Base-by-base conservation (phyloP, 2,329 filamentous ascomycete genomes). In the Botrytis galanthina region DNA sequence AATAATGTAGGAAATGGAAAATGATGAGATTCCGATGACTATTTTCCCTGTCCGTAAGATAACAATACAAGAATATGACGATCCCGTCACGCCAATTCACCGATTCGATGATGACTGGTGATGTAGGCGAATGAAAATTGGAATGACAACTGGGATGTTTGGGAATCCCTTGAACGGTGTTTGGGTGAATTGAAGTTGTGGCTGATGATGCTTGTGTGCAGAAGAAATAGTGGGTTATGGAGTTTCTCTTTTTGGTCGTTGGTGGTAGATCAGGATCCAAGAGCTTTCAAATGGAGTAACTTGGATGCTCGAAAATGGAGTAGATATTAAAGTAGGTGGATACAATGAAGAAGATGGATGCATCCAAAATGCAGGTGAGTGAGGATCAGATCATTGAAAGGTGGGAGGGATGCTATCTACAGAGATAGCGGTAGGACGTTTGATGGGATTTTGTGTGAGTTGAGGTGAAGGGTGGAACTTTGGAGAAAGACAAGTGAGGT, bases 61-160 rank as follows among this genome's bases (percentile, higher is more conserved):
- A 42, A 29, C 37, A 32, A 48, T 37, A 51, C 29, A 12, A n/a
- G 26, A 35, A 51, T 51, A 51, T 37, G 63, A 67, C 22, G 63
- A 67, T 51, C 61, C 61, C n/a, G 63, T 37, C 7, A 48, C 44
- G 26, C 32, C 20, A 8, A 51, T 20, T 37, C 63, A 57, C 60
- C 42, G 29, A 62, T 62, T 37, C 35, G 68, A 63, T 51, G 60
- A 57, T 75, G 64, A 73, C 66, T 75, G 74, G 74, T 61, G 71
- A 26, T 62, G n/a, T 71, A 73, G 46, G 70, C 74, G 75, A 75
- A 71, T 54, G 54, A 37, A 70, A 60, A 35, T 69, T 70, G 71
- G 74, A 70, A 71, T 74, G 59, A 29, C n/a, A 29, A 48, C 61
- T 46, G 69, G 57, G 71, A 16, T 67, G 66, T 29, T 63, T 44